Base-by-base conservation (phyloP, 2,329 filamentous ascomycete species). In the Verticillium dahliae region DNA sequence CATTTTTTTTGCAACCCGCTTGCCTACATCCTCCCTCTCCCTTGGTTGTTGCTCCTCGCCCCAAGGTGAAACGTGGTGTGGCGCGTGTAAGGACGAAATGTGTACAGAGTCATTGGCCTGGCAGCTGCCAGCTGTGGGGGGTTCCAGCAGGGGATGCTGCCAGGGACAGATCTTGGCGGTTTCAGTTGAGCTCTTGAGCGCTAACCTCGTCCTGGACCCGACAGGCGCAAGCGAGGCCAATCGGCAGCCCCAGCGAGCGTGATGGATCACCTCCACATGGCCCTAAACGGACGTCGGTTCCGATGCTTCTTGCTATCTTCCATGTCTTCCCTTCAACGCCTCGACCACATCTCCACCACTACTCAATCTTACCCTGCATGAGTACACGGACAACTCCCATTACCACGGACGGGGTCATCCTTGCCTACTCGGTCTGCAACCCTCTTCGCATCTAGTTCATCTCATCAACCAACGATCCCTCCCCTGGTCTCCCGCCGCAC, bases 361-460 rank as follows among this genome's bases (percentile, higher is more conserved):
- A 13, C 39, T 58, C 57, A 52, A 58, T 58, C 57, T 58, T 39
- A 39, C 57, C 39, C 57, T 58, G 57, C 57, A 58, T 58, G 57
- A 58, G 57, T 34, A 31, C 22, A 50, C 57, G 45, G 45, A 52
- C 38, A 52, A 27, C 45, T 22, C 45, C 45, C 38, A 58, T 58
- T 41, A 45, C 45, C 38, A 58, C 14, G 57, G 57, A 52, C 22
- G 57, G 57, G 18, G 35, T 38, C 55, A 37, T 57, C 15, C 33
- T 38, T 34, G 55, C 55, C 55, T 35, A 14, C 34, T 57, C 33
- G 31, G 33, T 13, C 33, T 37, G 55, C 14, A 9, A 37, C 55
- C 54, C 55, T 52, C n/a, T 52, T 52, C n/a, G 4, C 45, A 18
- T 52, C 45, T 52, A 52, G 45, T 57, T 57, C 33, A 35, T 56